Percentiles rank a stretch among this genome's conserved stretches.
Conservation (phyloP, 768 basidiomycete species). For the Nidula microcarpa region DNA sequence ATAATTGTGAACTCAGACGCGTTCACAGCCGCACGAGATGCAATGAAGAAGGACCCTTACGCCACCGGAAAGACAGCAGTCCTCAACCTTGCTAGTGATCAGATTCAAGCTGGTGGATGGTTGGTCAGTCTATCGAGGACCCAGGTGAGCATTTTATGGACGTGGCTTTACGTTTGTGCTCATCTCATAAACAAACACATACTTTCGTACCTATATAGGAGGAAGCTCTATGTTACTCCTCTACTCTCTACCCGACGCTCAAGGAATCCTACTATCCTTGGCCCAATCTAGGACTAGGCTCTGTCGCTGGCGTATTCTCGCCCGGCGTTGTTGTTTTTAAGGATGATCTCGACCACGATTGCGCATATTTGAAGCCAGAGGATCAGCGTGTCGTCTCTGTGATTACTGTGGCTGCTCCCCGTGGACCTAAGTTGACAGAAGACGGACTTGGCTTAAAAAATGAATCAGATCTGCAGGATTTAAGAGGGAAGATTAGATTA, state of each 20-base stretch:
- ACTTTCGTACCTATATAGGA: conserved; percentile 20
- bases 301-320: conserved; percentile 36
- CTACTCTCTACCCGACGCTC: conserved; percentile 39
- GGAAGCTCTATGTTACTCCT: conserved; percentile 46
- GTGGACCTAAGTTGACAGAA: conserved; percentile 22
- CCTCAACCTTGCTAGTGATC: conserved; percentile 37
- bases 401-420: conserved; percentile 42
- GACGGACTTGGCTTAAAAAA: conserved; percentile 16
- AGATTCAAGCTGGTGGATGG: conserved; percentile 28
- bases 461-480: conserved; percentile 23
- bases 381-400: conserved; percentile 38
- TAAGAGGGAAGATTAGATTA: conserved; percentile 39
- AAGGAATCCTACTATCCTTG: conserved; percentile 39
- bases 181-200: not conserved
- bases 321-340: conserved; percentile 46
- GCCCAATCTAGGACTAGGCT: conserved; percentile 40
- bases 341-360: conserved; percentile 39
- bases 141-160: conserved; percentile 16
- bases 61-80: conserved; percentile 26
- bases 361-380: conserved; percentile 23
- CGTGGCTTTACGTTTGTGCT: too few species aligned
- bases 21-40: conserved; percentile 28
- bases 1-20: conserved; percentile 31
- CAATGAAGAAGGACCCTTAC: conserved; percentile 20
- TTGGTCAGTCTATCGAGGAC: conserved; percentile 18